phyloP scores from a whole-genome alignment of 2,329 filamentous ascomycete genomes.

The Tricladium varicosporioides region DNA sequence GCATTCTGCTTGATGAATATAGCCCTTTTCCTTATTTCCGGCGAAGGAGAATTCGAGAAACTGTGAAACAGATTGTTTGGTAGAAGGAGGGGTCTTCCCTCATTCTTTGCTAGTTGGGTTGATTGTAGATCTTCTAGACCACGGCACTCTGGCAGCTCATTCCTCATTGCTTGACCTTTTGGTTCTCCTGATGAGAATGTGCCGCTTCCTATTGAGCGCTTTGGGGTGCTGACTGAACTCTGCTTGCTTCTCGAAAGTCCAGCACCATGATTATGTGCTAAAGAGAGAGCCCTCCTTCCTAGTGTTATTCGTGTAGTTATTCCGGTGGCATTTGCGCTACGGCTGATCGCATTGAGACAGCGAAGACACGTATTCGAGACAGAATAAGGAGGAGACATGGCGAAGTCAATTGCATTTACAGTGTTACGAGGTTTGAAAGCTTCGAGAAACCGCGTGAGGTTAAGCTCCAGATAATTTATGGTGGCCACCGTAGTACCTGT shows the following conservation, averaged over 20 bases:
- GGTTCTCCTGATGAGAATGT: conserved; percentile 21
- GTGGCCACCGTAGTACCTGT: too few relatives aligned
- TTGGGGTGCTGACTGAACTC: neutral
- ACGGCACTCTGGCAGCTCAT: conserved; percentile 25
- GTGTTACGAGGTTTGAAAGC: neutral
- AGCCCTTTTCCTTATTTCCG: conserved; percentile 82
- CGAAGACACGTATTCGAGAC: conserved; percentile 27
- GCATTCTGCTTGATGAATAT: conserved; percentile 92
- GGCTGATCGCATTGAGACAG: conserved; percentile 31
- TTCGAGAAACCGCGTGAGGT: neutral
- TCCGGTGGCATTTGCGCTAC: conserved; percentile 11
- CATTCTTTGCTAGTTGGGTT: conserved; percentile 21
- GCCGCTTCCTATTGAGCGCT: conserved; percentile 20
- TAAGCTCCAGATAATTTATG: too few relatives aligned
- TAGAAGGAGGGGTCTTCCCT: conserved; percentile 30
- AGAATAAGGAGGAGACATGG: conserved; percentile 17
- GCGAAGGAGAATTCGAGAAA: conserved; percentile 83
- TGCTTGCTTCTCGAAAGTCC: conserved; percentile 16
- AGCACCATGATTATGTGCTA: conserved; percentile 16
- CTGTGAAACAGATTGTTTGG: conserved; percentile 90
- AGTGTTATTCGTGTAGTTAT: conserved; percentile 16
- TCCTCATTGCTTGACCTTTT: conserved; percentile 26
- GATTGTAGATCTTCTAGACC: conserved; percentile 23
- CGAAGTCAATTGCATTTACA: neutral
- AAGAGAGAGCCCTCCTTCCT: conserved; percentile 25